Evolutionary conservation across 2,329 filamentous ascomycete species (phyloP).

Genomic region (Ceratocystis diversiconidia): DNA sequence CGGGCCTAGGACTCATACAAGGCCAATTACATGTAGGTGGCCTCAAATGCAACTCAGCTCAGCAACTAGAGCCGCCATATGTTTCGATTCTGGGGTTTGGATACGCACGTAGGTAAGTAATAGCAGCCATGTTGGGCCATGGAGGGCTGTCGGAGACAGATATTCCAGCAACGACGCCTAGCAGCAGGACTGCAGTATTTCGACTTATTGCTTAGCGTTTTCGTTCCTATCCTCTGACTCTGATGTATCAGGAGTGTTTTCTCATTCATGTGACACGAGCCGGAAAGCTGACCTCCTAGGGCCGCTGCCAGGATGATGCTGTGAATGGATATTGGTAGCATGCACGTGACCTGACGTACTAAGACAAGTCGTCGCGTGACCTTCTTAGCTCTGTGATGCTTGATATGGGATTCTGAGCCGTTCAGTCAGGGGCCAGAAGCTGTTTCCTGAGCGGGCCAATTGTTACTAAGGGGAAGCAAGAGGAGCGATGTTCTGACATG

Average conservation of each 20-base stretch:
- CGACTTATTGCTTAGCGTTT: too few species aligned
- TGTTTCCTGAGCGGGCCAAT: background rate
- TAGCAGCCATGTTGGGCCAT: too few species aligned
- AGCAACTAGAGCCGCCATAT: background rate
- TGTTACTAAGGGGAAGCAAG: background rate
- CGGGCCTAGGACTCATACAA: background rate
- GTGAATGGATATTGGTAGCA: background rate
- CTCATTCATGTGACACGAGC: background rate
- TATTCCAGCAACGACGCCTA: too few species aligned
- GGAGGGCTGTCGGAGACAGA: too few species aligned
- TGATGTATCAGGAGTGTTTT: background rate
- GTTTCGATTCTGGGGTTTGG: background rate
- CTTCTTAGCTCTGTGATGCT: background rate
- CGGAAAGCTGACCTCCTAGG: background rate
- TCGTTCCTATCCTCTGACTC: background rate
- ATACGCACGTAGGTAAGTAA: background rate
- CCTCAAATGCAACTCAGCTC: background rate
- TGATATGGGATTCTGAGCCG: background rate
- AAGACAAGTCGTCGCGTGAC: conserved; percentile 4
- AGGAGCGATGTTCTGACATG: background rate
- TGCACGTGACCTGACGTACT: background rate
- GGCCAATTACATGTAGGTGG: background rate
- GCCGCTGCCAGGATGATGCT: too few species aligned
- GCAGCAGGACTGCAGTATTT: too few species aligned
- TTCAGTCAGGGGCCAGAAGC: background rate